Conservation (phyloP, 169 alveolate species). For the Plasmodium fragile region DNA sequence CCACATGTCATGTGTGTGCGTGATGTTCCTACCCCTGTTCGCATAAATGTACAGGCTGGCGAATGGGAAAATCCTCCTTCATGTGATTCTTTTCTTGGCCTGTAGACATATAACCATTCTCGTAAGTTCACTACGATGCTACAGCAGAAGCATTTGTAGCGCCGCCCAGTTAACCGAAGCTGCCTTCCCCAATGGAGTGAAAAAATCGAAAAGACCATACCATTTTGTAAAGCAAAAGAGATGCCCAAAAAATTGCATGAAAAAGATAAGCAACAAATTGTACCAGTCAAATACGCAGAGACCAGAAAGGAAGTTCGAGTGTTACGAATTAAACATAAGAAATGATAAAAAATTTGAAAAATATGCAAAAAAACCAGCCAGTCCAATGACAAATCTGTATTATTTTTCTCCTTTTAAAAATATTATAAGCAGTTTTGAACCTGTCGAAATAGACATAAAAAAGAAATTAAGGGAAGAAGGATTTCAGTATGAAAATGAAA, state of each 20-base stretch:
- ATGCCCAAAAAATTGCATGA: conserved; percentile 10
- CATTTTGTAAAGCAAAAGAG: conserved; percentile 10
- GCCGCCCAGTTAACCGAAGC: neutral
- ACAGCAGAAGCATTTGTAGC: neutral
- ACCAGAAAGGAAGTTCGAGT: conserved; percentile 81
- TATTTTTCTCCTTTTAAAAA: conserved; percentile 84
- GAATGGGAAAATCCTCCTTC: neutral
- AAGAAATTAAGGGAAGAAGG: conserved; percentile 68
- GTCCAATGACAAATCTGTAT: conserved; percentile 81
- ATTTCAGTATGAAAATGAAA: conserved; percentile 65
- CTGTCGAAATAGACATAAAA: conserved; percentile 47
- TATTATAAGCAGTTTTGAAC: conserved; percentile 75
- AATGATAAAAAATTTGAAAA: conserved; percentile 82
- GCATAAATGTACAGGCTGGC: conserved; percentile 11
- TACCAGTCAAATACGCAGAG: conserved; percentile 19
- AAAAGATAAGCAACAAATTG: conserved; percentile 10
- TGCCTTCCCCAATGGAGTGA: neutral
- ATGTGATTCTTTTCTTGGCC: neutral
- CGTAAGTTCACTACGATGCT: neutral
- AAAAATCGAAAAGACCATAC: conserved; percentile 5
- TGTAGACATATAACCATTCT: neutral
- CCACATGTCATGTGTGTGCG: neutral
- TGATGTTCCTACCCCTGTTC: neutral
- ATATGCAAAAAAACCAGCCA: conserved; percentile 83
- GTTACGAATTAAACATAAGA: conserved; percentile 80